Percentiles rank a stretch among this genome's conserved stretches.
phyloP scores from a whole-genome alignment of 495 filamentous ascomycete species.

The Clavariopsis aquatica region DNA sequence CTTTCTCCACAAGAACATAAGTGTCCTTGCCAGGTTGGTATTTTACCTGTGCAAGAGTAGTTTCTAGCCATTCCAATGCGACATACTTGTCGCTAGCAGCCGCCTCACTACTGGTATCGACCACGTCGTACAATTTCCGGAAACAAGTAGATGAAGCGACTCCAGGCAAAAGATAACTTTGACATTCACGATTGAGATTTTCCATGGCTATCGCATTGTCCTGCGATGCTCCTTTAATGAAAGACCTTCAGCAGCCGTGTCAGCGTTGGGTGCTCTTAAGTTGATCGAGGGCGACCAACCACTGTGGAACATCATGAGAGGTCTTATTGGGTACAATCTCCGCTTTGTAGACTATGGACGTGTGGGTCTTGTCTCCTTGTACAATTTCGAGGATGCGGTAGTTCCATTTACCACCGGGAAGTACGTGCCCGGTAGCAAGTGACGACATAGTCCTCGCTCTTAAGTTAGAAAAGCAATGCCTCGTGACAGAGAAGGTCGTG shows the following conservation, averaged over 20 bases:
- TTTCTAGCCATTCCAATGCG: conserved; percentile 16
- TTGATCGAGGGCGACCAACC: conserved; percentile 6
- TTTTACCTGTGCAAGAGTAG: conserved; percentile 9
- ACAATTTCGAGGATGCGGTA: not conserved
- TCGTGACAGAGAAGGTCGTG: too few species aligned
- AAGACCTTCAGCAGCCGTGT: conserved; percentile 3
- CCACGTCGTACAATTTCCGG: conserved; percentile 15
- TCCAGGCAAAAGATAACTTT: not conserved
- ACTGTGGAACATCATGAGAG: not conserved
- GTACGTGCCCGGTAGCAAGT: conserved; percentile 6
- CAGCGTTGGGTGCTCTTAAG: not conserved
- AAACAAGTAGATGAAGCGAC: conserved; percentile 6
- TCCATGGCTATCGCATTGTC: conserved; percentile 1
- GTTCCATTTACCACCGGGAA: conserved; percentile 9
- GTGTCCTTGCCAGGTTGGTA: not conserved
- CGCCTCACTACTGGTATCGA: not conserved
- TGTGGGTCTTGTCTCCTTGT: not conserved
- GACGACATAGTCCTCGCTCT: too few species aligned
- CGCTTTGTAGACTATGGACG: conserved; percentile 13
- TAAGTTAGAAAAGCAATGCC: too few species aligned
- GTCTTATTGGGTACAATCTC: not conserved
- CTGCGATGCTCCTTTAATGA: conserved; percentile 15
- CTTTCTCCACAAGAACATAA: not conserved
- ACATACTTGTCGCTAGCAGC: too few species aligned
- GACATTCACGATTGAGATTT: not conserved